These are phyloP conservation scores for Chaetomiaceae sp. DNA, from an alignment of 2,329 filamentous ascomycete species.

Conservation along the genomic window DNA sequence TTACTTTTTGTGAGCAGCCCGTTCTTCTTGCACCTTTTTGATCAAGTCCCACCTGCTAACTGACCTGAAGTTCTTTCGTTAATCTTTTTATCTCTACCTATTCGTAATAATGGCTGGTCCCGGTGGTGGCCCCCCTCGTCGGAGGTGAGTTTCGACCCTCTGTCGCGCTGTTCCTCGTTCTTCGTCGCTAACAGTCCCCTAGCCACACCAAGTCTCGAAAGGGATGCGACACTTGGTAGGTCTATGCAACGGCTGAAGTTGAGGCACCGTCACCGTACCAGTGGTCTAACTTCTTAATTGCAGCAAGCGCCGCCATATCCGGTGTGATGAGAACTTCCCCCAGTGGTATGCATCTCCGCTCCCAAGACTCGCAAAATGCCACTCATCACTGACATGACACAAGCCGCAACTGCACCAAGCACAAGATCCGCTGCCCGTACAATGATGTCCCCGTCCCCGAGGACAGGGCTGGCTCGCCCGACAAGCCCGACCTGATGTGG, in stretches of 20 bases:
- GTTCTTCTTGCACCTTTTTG: neutral
- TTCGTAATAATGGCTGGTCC: slow-evolving; percentile 74
- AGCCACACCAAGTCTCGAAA: slow-evolving; percentile 99
- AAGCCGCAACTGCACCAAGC: slow-evolving; percentile 97
- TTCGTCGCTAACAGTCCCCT: slow-evolving; percentile 18
- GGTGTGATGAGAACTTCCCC: slow-evolving; percentile 95
- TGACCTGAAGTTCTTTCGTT: slow-evolving; percentile 34
- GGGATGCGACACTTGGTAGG: slow-evolving; percentile 87
- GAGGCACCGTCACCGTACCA: neutral
- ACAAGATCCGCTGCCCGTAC: slow-evolving; percentile 97
- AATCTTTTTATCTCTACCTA: slow-evolving; percentile 29
- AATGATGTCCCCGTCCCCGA: slow-evolving; percentile 76
- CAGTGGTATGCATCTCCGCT: slow-evolving; percentile 67
- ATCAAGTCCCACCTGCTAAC: neutral
- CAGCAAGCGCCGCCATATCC: slow-evolving; percentile 88
- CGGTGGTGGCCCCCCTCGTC: slow-evolving; percentile 84
- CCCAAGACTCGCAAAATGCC: neutral
- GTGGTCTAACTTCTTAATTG: slow-evolving; percentile 15
- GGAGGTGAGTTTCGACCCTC: slow-evolving; percentile 45
- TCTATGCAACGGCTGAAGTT: slow-evolving; percentile 8
- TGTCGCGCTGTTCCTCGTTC: neutral
- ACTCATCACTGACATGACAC: neutral
- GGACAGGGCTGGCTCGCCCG: slow-evolving; percentile 55
- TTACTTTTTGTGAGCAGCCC: slow-evolving; percentile 24
- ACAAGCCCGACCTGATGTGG: slow-evolving; percentile 72